Evolutionary conservation across 768 basidiomycete species (phyloP).

Genomic region (Lyophyllum semitale): DNA sequence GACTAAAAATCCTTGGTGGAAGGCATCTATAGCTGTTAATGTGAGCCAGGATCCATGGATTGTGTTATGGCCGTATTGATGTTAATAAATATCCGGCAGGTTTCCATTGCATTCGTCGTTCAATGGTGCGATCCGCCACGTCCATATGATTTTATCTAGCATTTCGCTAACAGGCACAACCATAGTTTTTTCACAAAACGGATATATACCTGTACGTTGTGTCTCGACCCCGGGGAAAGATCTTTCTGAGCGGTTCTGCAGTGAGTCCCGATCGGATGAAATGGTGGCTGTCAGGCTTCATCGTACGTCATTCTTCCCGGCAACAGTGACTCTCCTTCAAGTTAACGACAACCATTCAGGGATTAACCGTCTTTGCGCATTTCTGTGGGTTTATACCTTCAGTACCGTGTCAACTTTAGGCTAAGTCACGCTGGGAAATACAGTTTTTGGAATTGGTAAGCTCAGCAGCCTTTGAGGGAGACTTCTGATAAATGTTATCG

Average conservation of each 20-base stretch:
- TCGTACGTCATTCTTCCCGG: constrained; percentile 22
- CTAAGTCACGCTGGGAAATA: background rate
- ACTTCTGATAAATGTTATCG: no score
- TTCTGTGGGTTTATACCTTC: constrained; percentile 31
- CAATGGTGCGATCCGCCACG: constrained; percentile 34
- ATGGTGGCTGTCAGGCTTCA: constrained; percentile 38
- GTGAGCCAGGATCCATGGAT: constrained; percentile 20
- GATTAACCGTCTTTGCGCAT: constrained; percentile 38
- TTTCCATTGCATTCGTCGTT: constrained; percentile 42
- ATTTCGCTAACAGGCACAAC: background rate
- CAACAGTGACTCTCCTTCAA: background rate
- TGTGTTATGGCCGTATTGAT: background rate
- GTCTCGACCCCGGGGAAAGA: background rate
- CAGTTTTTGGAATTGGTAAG: constrained; percentile 44
- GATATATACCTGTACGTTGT: constrained; percentile 37
- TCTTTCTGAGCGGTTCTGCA: constrained; percentile 13
- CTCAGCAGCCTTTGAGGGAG: background rate
- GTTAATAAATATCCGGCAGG: constrained; percentile 20
- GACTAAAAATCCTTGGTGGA: background rate
- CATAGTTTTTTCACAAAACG: constrained; percentile 39
- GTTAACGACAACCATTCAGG: constrained; percentile 10
- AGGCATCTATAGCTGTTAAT: constrained; percentile 41
- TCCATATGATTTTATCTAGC: background rate
- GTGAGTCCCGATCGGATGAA: constrained; percentile 33
- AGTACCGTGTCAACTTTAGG: background rate